Evolutionary conservation across 495 filamentous ascomycete genomes (phyloP).

Genomic region (Mycothermus thermophilus): DNA sequence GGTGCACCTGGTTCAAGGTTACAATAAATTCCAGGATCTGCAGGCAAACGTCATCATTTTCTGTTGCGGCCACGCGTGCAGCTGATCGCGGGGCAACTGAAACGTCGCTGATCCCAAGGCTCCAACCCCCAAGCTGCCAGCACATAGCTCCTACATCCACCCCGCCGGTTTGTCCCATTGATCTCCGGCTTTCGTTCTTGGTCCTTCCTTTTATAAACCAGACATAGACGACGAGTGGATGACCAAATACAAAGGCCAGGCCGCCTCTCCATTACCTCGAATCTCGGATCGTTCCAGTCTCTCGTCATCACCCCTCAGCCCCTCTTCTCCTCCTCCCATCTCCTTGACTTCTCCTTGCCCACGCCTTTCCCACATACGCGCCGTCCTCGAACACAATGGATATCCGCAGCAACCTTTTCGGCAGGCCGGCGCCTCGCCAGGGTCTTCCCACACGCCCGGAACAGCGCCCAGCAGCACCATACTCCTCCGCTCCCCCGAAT

Average conservation of each 20-base stretch:
- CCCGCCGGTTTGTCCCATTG: no score
- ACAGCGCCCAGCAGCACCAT: conserved; percentile 12
- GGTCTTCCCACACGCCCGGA: conserved; percentile 20
- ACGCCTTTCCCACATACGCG: not conserved
- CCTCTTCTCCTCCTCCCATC: not conserved
- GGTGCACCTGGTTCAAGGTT: no score
- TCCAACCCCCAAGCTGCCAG: conserved; percentile 1
- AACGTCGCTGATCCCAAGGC: conserved; percentile 6
- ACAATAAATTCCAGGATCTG: not conserved
- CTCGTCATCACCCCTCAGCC: not conserved
- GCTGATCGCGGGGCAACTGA: not conserved
- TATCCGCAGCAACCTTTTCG: conserved; percentile 28
- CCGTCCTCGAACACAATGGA: no score
- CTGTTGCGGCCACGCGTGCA: not conserved
- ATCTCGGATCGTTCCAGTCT: no score
- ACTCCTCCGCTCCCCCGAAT: no score
- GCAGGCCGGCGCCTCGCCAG: conserved; percentile 14
- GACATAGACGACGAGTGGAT: no score
- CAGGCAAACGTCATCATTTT: not conserved
- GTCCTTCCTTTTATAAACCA: no score
- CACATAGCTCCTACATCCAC: no score
- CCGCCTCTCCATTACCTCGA: no score
- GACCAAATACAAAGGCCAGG: no score
- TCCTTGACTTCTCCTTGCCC: not conserved
- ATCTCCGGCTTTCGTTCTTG: no score